These are phyloP conservation scores for Strobilomyces echinocephalus DNA, from an alignment of 768 basidiomycete genomes.

Conservation along the genomic window DNA sequence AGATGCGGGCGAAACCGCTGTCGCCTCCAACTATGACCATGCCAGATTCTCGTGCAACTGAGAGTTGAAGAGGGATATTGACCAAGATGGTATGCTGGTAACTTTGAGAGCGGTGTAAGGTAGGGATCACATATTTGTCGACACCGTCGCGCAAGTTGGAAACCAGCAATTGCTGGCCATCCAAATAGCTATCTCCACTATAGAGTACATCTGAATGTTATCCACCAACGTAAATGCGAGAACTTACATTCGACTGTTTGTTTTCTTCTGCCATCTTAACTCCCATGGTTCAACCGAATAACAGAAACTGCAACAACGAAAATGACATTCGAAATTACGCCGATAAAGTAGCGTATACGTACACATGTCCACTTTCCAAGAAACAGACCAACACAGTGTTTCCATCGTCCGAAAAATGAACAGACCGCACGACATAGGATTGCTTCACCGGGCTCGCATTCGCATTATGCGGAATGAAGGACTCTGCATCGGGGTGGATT, in stretches of 20 bases:
- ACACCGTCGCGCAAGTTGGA: not conserved
- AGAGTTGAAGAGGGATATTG: too few species aligned
- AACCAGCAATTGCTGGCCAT: not conserved
- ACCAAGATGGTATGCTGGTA: too few species aligned
- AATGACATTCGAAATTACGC: too few species aligned
- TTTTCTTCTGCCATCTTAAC: conserved; percentile 7
- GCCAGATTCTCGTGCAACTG: too few species aligned
- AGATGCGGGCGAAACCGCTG: too few species aligned
- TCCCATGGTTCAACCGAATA: not conserved
- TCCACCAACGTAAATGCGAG: too few species aligned
- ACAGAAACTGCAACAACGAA: not conserved
- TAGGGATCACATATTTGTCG: not conserved
- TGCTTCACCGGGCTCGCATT: not conserved
- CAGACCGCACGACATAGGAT: not conserved
- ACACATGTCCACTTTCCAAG: conserved; percentile 3
- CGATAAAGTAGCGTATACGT: not conserved
- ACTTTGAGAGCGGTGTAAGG: too few species aligned
- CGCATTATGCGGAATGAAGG: not conserved
- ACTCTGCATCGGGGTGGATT: not conserved
- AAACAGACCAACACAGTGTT: conserved; percentile 1
- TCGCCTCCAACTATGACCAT: too few species aligned
- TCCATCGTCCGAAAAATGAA: not conserved
- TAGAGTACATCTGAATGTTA: too few species aligned
- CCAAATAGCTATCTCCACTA: not conserved
- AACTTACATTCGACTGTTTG: not conserved